phyloP scores from a whole-genome alignment of 148 eudicot genomes.

The Agrostemma githago region DNA sequence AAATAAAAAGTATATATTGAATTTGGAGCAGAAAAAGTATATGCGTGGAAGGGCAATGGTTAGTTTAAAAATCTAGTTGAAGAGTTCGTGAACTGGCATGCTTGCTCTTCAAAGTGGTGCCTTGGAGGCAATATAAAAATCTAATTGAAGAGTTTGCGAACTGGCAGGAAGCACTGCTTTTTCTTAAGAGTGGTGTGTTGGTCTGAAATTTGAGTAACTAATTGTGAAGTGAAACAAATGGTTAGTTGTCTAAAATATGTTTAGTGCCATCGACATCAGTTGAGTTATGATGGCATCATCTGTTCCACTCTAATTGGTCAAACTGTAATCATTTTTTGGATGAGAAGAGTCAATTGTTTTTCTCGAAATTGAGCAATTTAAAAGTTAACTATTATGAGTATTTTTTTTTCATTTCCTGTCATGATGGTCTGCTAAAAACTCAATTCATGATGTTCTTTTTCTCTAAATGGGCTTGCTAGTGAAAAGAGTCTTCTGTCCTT shows the following conservation, averaged over 20 bases:
- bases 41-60: neutral
- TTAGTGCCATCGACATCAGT: neutral
- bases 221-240: neutral
- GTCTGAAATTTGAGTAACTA: neutral
- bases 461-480: neutral
- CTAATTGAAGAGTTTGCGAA: too few relatives aligned
- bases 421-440: neutral
- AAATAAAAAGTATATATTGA: neutral
- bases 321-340: neutral
- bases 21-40: neutral
- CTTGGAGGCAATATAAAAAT: neutral
- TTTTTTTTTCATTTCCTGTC: neutral
- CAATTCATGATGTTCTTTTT: neutral
- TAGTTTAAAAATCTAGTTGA: neutral
- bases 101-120: neutral
- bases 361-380: neutral
- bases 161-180: too few relatives aligned
- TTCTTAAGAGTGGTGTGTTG: too few relatives aligned
- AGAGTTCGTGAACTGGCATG: neutral
- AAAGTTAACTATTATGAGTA: neutral
- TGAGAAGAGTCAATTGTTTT: neutral
- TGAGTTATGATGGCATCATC: neutral
- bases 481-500: neutral
- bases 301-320: neutral
- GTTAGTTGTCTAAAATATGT: neutral